phyloP scores from a whole-genome alignment of 768 basidiomycete genomes.

The Heimioporus sp. region DNA sequence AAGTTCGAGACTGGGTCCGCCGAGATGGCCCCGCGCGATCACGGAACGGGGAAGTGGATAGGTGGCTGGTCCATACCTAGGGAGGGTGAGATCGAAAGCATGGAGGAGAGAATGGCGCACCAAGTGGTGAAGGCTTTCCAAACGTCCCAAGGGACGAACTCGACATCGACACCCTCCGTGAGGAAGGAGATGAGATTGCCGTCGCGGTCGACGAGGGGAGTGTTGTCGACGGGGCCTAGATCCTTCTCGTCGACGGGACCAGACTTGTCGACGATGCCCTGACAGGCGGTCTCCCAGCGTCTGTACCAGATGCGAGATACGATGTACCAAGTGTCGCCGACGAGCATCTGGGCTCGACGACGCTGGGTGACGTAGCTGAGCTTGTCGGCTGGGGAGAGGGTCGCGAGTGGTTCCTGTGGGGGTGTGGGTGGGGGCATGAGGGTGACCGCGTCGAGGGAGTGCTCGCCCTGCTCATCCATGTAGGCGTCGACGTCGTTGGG shows the following conservation, averaged over 20 bases:
- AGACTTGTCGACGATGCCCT: conserved; percentile 67
- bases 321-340: conserved; percentile 79
- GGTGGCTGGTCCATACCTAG: conserved; percentile 69
- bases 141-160: conserved; percentile 68
- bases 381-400: conserved; percentile 44
- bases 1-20: conserved; percentile 62
- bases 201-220: conserved; percentile 54
- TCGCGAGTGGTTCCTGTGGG: conserved; percentile 19
- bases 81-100: background rate
- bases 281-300: conserved; percentile 72
- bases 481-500: conserved; percentile 64
- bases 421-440: conserved; percentile 26
- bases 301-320: conserved; percentile 71
- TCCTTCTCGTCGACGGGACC: conserved; percentile 58
- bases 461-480: conserved; percentile 59
- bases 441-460: conserved; percentile 15
- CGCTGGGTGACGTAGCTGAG: conserved; percentile 47
- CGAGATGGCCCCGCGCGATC: conserved; percentile 53
- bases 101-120: conserved; percentile 29
- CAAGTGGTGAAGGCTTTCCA: conserved; percentile 70
- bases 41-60: conserved; percentile 65
- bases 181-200: conserved; percentile 45
- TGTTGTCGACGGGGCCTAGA: conserved; percentile 76
- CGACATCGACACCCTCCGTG: conserved; percentile 65
- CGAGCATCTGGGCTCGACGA: conserved; percentile 48